phyloP scores from a whole-genome alignment of 139 green algal genomes.

The Marvania coccoides region DNA sequence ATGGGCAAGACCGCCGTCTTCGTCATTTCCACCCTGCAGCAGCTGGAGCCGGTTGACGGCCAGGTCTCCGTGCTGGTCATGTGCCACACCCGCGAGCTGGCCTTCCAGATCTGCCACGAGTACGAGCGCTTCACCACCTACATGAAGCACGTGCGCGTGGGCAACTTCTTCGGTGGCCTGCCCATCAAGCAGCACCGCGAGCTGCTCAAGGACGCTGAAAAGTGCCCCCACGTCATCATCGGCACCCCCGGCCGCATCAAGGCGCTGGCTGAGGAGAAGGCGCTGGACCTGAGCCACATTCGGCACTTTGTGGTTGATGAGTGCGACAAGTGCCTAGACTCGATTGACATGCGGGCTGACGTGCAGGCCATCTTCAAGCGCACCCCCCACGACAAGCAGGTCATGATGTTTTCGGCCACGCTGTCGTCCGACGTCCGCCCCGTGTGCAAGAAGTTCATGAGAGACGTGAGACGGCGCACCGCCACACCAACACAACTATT shows the following conservation, averaged over 20 bases:
- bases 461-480: constrained; percentile 41
- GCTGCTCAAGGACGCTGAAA: constrained; percentile 68
- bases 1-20: constrained; percentile 99
- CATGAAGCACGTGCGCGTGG: constrained; percentile 78
- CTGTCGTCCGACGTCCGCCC: constrained; percentile 84
- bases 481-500: background rate
- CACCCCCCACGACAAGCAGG: constrained; percentile 98
- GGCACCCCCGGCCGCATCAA: constrained; percentile 96
- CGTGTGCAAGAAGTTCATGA: constrained; percentile 99
- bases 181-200: constrained; percentile 74
- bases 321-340: constrained; percentile 99
- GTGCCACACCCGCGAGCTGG: constrained; percentile 98
- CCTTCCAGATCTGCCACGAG: constrained; percentile 98
- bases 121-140: constrained; percentile 91
- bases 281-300: constrained; percentile 79
- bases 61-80: constrained; percentile 84
- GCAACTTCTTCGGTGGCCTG: constrained; percentile 93
- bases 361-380: constrained; percentile 95
- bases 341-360: constrained; percentile 93
- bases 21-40: constrained; percentile 96
- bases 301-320: constrained; percentile 97
- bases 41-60: constrained; percentile 69
- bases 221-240: constrained; percentile 87
- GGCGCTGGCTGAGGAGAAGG: constrained; percentile 70
- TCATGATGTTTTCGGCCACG: constrained; percentile 99